phyloP scores from a whole-genome alignment of 495 filamentous ascomycete species.

The Trichoderma virens region DNA sequence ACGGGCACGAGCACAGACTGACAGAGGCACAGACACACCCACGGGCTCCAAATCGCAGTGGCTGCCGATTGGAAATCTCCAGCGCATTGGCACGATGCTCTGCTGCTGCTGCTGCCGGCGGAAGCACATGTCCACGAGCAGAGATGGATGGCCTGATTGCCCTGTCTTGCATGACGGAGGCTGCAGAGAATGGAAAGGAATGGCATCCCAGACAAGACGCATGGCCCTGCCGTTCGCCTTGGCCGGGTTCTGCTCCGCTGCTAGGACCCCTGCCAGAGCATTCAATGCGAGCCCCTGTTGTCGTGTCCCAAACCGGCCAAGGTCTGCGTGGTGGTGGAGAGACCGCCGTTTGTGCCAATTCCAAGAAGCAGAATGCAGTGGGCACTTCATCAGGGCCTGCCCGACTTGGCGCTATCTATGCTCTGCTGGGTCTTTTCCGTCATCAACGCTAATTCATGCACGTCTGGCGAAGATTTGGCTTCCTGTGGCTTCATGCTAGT shows the following conservation, averaged over 20 bases:
- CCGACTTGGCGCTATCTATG: neutral
- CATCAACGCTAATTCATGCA: conserved; percentile 1
- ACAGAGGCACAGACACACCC: neutral
- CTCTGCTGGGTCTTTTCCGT: neutral
- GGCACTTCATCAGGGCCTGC: neutral
- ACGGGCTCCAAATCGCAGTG: neutral
- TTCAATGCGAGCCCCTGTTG: conserved; percentile 2
- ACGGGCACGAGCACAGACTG: neutral
- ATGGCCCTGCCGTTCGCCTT: conserved; percentile 6
- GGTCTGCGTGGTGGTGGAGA: conserved; percentile 2
- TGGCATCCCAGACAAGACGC: neutral
- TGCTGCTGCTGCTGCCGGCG: no score
- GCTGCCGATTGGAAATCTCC: neutral
- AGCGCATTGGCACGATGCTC: no score
- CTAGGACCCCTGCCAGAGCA: neutral
- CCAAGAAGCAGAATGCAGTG: neutral
- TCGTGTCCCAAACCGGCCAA: neutral
- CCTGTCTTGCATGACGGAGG: neutral
- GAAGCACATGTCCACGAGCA: neutral
- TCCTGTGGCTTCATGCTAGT: neutral
- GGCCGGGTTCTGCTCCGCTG: conserved; percentile 1
- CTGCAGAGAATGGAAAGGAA: neutral
- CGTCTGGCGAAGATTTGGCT: neutral
- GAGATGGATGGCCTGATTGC: conserved; percentile 1
- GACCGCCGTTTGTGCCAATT: neutral